Evolutionary conservation across 2,329 filamentous ascomycete species (phyloP).

Genomic region (Scedosporium minutisporum): DNA sequence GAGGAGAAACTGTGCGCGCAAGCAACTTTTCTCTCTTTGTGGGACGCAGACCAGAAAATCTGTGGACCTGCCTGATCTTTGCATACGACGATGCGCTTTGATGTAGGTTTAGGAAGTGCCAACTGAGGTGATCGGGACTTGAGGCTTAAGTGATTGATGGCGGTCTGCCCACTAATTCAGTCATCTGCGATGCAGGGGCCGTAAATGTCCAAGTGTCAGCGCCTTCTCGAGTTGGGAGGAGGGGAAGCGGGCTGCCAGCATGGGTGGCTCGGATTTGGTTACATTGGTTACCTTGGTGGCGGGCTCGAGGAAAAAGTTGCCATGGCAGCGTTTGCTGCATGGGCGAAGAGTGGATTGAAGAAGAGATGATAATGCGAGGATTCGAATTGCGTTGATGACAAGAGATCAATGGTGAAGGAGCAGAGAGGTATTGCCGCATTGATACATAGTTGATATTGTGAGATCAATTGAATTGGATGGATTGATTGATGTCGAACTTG

Average conservation of each 20-base stretch:
- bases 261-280: background rate
- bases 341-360: background rate
- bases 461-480: no score
- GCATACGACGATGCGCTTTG: background rate
- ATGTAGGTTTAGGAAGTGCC: background rate
- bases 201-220: background rate
- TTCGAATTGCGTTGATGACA: no score
- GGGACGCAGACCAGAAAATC: background rate
- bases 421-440: no score
- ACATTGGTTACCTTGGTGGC: background rate
- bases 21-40: background rate
- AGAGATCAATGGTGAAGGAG: no score
- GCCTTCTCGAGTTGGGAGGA: background rate
- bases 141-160: background rate
- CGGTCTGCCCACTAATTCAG: background rate
- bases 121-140: background rate
- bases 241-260: background rate
- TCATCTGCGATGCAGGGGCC: background rate
- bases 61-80: background rate
- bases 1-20: background rate
- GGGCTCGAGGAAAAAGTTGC: constrained; percentile 1
- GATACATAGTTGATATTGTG: no score
- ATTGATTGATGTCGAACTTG: no score
- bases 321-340: background rate
- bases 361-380: background rate